Evolutionary conservation across 139 green algal genomes (phyloP).

Genomic region (Axilococcus clingmanii): DNA sequence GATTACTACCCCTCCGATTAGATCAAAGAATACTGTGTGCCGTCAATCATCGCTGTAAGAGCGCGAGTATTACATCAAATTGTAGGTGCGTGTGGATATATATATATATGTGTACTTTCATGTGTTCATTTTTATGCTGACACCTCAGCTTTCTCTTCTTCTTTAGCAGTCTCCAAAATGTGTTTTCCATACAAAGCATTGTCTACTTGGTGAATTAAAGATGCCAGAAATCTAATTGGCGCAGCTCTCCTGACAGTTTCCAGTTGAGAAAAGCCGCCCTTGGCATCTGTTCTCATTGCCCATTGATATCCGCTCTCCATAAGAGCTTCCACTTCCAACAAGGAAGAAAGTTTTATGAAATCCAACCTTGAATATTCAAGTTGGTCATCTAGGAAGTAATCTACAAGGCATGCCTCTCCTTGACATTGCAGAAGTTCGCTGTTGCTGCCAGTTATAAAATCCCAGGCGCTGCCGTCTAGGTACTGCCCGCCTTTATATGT

Average conservation of each 20-base stretch:
- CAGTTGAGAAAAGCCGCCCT: constrained; percentile 11
- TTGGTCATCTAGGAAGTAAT: constrained; percentile 44
- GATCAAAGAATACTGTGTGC: constrained; percentile 5
- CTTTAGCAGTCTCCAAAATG: too few species aligned
- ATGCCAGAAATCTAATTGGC: constrained; percentile 3
- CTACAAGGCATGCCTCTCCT: constrained; percentile 28
- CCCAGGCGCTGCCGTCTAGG: constrained; percentile 44
- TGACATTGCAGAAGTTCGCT: constrained; percentile 21
- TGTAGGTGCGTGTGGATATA: too few species aligned
- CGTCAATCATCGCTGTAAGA: neutral
- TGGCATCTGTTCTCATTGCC: constrained; percentile 26
- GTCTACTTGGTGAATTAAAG: constrained; percentile 1
- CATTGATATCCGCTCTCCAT: constrained; percentile 25
- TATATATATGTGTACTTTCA: too few species aligned
- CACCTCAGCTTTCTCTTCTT: too few species aligned
- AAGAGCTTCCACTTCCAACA: constrained; percentile 23
- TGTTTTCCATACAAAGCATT: neutral
- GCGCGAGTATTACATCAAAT: too few species aligned
- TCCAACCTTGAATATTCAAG: constrained; percentile 31
- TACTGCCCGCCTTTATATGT: constrained; percentile 27
- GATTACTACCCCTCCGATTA: constrained; percentile 24
- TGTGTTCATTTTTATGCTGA: too few species aligned
- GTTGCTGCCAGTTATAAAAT: constrained; percentile 35
- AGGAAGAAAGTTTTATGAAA: constrained; percentile 32
- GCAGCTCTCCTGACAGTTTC: constrained; percentile 11